These are phyloP conservation scores for Aspergillus conjunctus DNA, from an alignment of 495 filamentous ascomycete genomes.

Conservation along the genomic window DNA sequence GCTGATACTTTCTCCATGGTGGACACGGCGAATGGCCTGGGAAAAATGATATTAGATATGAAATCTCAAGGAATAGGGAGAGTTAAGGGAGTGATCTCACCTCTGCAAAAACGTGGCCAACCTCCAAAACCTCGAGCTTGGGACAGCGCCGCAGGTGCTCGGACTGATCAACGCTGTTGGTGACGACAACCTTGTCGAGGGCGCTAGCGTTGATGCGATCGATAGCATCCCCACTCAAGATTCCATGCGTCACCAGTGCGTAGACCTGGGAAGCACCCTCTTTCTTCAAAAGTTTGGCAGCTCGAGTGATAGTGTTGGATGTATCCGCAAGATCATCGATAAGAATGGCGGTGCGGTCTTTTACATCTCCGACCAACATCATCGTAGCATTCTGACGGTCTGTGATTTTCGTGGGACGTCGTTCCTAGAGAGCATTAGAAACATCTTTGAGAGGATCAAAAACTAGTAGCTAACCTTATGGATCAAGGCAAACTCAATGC, in stretches of 20 bases:
- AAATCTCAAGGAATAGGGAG: conserved; percentile 10
- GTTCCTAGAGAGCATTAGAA: conserved; percentile 64
- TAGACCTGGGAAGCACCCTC: conserved; percentile 87
- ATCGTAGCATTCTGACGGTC: conserved; percentile 96
- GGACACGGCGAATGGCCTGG: conserved; percentile 91
- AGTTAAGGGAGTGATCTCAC: conserved; percentile 37
- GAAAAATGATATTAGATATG: conserved; percentile 25
- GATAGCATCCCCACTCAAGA: conserved; percentile 91
- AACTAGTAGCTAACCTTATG: conserved; percentile 74
- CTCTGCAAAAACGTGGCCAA: conserved; percentile 93
- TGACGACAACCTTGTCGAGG: conserved; percentile 88
- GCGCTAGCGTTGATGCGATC: conserved; percentile 89
- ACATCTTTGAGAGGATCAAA: conserved; percentile 22
- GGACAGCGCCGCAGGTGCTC: conserved; percentile 72
- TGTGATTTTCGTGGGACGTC: conserved; percentile 88
- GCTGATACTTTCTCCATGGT: conserved; percentile 97
- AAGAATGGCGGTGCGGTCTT: conserved; percentile 78
- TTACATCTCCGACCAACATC: conserved; percentile 95
- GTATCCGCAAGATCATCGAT: conserved; percentile 96
- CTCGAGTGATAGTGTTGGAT: conserved; percentile 92
- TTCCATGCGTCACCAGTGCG: conserved; percentile 90
- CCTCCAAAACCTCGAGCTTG: conserved; percentile 90
- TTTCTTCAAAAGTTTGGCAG: conserved; percentile 94
- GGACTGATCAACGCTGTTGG: conserved; percentile 91
- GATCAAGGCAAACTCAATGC: conserved; percentile 92